Conservation (phyloP, 495 filamentous ascomycete genomes). For the Aspergillus sclerotioniger region DNA sequence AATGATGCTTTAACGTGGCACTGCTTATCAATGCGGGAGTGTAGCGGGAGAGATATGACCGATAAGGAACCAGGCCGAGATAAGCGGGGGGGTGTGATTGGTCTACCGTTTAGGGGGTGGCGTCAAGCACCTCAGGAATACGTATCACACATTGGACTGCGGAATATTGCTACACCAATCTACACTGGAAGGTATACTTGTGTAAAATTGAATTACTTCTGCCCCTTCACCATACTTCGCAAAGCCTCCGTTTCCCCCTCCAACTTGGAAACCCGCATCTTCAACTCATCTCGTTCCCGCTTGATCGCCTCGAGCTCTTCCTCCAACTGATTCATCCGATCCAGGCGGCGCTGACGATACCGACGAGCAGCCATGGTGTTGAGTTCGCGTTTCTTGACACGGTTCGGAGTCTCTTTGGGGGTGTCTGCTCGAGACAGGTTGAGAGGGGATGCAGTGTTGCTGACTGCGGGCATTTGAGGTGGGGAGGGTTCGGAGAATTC, state of each 20-base stretch:
- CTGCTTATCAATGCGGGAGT: too few species aligned
- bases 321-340: conserved; percentile 63
- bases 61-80: too few species aligned
- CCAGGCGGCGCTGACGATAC: conserved; percentile 69
- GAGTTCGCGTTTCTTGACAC: conserved; percentile 55
- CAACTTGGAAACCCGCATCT: conserved; percentile 58
- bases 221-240: conserved; percentile 24
- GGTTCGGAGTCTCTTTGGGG: conserved; percentile 21
- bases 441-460: conserved; percentile 6
- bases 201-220: not conserved
- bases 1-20: too few species aligned
- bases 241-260: conserved; percentile 58
- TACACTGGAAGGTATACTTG: too few species aligned
- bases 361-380: conserved; percentile 70
- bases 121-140: too few species aligned
- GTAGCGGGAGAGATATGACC: too few species aligned
- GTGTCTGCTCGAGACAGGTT: conserved; percentile 6
- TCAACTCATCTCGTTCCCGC: conserved; percentile 63
- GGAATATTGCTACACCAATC: too few species aligned
- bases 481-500: not conserved
- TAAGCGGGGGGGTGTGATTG: too few species aligned
- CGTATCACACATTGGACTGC: too few species aligned
- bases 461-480: conserved; percentile 13
- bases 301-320: conserved; percentile 56
- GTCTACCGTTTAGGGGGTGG: too few species aligned